Evolutionary conservation across 805 yeast species (phyloP).

Genomic region (Zygosaccharomyces pseudorouxii): DNA sequence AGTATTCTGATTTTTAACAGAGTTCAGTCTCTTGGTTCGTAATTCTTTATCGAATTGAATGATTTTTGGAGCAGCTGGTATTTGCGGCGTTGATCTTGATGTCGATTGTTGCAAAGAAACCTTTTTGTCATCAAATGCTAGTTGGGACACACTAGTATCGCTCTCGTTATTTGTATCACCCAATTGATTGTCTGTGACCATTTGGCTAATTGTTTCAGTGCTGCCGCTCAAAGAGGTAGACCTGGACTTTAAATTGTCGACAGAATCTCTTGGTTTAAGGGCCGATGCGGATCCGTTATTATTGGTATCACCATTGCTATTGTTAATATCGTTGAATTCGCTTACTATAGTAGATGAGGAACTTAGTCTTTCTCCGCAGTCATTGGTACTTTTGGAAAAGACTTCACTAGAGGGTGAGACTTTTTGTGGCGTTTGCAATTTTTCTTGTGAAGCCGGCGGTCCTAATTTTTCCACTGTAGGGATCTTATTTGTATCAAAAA

Average conservation of each 20-base stretch:
- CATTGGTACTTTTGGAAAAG: constrained; percentile 13
- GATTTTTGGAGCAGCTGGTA: constrained; percentile 18
- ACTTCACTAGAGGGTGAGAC: constrained; percentile 10
- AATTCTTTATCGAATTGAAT: constrained; percentile 30
- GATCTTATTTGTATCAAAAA: neutral
- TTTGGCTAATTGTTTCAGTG: constrained; percentile 16
- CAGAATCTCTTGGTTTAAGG: constrained; percentile 12
- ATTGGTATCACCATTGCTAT: neutral
- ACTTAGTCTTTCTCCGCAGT: constrained; percentile 4
- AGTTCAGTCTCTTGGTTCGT: constrained; percentile 18
- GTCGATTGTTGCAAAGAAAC: constrained; percentile 14
- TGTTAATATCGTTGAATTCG: neutral
- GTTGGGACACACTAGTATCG: neutral
- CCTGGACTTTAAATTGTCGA: constrained; percentile 11
- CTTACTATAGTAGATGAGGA: constrained; percentile 13
- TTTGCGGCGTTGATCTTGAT: neutral
- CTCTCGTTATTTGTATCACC: constrained; percentile 2
- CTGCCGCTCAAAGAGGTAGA: constrained; percentile 16
- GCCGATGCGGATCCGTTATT: constrained; percentile 3
- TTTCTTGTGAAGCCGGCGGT: neutral
- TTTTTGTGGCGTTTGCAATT: constrained; percentile 2
- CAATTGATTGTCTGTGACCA: constrained; percentile 20
- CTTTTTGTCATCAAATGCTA: constrained; percentile 6
- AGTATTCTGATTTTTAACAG: constrained; percentile 11
- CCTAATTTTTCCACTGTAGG: neutral